Evolutionary conservation across 2,329 filamentous ascomycete genomes (phyloP).

Genomic region (Curvularia eragrostidis): DNA sequence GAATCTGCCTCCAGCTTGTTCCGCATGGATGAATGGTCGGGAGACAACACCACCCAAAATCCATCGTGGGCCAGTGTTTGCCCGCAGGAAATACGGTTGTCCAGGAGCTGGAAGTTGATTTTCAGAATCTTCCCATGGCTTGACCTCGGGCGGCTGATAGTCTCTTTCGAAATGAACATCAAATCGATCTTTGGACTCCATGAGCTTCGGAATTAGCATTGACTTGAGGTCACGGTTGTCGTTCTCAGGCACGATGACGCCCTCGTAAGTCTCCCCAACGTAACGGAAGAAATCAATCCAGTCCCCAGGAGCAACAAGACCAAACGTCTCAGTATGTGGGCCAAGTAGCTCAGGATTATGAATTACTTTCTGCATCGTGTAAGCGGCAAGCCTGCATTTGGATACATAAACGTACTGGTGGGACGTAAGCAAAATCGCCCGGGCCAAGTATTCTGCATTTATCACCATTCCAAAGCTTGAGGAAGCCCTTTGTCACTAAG

Average conservation of each 20-base stretch:
- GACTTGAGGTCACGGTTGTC: neutral
- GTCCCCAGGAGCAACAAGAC: neutral
- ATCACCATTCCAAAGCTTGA: neutral
- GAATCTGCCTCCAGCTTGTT: neutral
- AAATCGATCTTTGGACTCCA: neutral
- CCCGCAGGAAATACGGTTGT: neutral
- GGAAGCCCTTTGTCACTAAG: neutral
- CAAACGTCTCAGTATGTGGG: neutral
- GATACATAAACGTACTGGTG: neutral
- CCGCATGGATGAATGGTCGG: neutral
- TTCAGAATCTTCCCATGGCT: neutral
- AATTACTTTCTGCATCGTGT: neutral
- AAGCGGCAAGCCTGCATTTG: neutral
- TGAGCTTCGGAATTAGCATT: neutral
- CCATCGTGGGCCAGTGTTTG: neutral
- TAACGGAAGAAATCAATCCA: neutral
- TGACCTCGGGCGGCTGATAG: neutral
- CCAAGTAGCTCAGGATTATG: neutral
- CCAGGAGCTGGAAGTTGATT: neutral
- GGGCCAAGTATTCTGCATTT: neutral
- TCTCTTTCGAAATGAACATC: neutral
- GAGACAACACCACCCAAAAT: neutral
- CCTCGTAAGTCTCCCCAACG: neutral
- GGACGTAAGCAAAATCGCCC: neutral
- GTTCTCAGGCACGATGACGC: neutral